Evolutionary conservation across 1,284 basidiomycete genomes (phyloP).

Genomic region (Ustilago loliicola): DNA sequence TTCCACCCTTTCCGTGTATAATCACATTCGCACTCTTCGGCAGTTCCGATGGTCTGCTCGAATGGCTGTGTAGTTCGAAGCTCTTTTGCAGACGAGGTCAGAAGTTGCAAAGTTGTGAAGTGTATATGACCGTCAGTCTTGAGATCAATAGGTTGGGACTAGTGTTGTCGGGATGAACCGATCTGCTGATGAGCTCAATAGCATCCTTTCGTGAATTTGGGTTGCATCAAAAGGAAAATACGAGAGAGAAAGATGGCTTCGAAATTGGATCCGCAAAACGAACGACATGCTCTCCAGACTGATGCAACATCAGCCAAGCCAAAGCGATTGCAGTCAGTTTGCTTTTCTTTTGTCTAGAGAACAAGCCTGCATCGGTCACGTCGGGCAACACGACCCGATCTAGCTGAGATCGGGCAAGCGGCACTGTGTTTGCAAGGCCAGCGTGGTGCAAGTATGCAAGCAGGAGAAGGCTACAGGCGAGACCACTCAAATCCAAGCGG

Average conservation of each 20-base stretch:
- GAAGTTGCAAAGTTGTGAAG: too few species aligned
- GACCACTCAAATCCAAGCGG: constrained; percentile 1
- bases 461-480: neutral
- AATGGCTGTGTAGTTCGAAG: too few species aligned
- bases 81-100: neutral
- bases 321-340: neutral
- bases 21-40: constrained; percentile 1
- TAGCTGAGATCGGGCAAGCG: neutral
- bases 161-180: neutral
- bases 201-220: neutral
- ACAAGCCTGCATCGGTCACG: neutral
- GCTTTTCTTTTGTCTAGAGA: too few species aligned
- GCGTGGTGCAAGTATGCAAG: neutral
- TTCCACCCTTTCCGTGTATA: neutral
- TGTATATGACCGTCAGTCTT: too few species aligned
- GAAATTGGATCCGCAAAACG: too few species aligned
- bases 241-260: neutral
- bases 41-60: neutral
- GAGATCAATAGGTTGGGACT: too few species aligned
- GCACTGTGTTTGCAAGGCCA: neutral
- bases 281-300: too few species aligned
- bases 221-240: neutral
- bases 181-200: neutral
- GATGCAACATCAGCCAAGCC: too few species aligned
- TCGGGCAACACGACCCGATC: neutral